Conservation (phyloP, 1,284 basidiomycete species). For the Apiotrichum brassicae region DNA sequence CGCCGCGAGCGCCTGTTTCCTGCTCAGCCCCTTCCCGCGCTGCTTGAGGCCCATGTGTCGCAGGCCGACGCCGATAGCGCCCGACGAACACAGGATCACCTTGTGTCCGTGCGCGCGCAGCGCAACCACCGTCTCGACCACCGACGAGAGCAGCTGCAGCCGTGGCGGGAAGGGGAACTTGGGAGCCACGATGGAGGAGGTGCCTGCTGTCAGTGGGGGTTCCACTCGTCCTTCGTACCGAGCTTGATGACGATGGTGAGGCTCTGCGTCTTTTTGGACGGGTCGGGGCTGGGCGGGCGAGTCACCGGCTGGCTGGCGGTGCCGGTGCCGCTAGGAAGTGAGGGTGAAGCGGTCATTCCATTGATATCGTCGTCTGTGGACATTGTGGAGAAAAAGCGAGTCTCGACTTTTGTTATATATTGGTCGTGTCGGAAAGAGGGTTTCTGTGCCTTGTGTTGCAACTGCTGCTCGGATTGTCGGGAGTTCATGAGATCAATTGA, state of each 20-base stretch:
- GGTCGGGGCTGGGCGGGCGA: background rate
- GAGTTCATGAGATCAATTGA: too few relatives aligned
- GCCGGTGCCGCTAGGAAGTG: background rate
- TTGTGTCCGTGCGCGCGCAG: conserved; percentile 78
- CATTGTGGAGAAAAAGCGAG: background rate
- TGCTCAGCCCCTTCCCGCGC: conserved; percentile 74
- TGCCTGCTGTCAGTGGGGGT: conserved; percentile 53
- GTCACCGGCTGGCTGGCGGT: background rate
- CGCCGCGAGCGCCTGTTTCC: conserved; percentile 94
- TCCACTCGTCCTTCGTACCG: conserved; percentile 49
- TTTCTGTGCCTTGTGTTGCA: too few relatives aligned
- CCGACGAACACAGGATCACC: conserved; percentile 91
- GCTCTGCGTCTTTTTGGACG: background rate
- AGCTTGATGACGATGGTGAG: conserved; percentile 79
- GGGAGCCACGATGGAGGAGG: conserved; percentile 89
- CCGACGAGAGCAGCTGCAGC: conserved; percentile 78
- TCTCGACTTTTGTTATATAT: too few relatives aligned
- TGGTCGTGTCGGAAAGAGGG: too few relatives aligned
- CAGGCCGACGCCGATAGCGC: conserved; percentile 90
- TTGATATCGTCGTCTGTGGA: background rate
- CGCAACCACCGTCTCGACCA: conserved; percentile 83
- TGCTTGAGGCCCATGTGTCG: conserved; percentile 80
- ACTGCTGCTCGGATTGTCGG: too few relatives aligned
- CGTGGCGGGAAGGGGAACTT: conserved; percentile 76
- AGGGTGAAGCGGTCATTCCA: background rate